Percentiles rank a stretch among this genome's conserved stretches.
These are phyloP conservation scores for Striga asiatica DNA, from an alignment of 257 asterid species.

Conservation along the genomic window DNA sequence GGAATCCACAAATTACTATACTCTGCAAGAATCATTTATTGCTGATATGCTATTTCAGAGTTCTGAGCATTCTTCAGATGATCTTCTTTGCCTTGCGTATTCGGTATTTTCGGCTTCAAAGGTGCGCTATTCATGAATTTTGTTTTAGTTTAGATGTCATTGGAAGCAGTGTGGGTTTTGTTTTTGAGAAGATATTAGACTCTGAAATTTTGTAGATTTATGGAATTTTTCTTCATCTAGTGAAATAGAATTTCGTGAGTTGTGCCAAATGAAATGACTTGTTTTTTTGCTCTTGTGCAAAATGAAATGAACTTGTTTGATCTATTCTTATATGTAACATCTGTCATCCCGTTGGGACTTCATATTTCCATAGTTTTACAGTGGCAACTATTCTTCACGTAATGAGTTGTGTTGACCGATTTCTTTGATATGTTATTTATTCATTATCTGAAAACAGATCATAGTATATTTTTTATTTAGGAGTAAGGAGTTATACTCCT, in stretches of 20 bases:
- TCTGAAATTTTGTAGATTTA: not conserved
- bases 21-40: constrained; percentile 56
- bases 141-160: not conserved
- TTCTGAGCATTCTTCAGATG: constrained; percentile 71
- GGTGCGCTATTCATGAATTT: constrained; percentile 37
- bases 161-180: not conserved
- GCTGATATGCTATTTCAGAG: constrained; percentile 79
- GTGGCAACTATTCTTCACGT: not conserved
- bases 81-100: constrained; percentile 85
- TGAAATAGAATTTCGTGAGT: not conserved
- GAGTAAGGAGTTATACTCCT: not conserved
- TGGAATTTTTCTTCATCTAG: not conserved
- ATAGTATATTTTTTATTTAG: not conserved
- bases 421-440: not conserved
- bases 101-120: constrained; percentile 60
- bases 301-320: not conserved
- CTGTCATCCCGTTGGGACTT: not conserved
- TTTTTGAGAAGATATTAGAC: not conserved
- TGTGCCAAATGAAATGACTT: no score
- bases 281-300: not conserved
- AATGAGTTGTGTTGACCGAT: not conserved
- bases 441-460: constrained; percentile 2
- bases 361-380: not conserved
- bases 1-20: constrained; percentile 54
- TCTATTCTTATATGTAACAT: not conserved